phyloP scores from a whole-genome alignment of 1,284 basidiomycete genomes.

The Uromyces viciae-fabae region DNA sequence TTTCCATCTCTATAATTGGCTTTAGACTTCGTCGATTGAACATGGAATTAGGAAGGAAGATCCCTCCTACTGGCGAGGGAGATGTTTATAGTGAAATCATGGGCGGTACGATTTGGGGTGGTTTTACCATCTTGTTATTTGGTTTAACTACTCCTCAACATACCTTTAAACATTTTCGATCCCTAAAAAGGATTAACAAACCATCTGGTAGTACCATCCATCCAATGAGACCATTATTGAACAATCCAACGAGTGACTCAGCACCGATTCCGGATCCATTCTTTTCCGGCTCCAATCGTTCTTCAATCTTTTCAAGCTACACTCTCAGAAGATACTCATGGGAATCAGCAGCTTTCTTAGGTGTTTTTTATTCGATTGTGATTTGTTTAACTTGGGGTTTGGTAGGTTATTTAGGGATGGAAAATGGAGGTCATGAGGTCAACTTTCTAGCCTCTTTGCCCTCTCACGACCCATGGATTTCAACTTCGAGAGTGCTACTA shows the following conservation, averaged over 20 bases:
- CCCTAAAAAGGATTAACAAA: slow-evolving; percentile 45
- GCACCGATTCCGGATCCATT: neutral
- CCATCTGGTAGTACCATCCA: slow-evolving; percentile 9
- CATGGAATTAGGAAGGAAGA: slow-evolving; percentile 46
- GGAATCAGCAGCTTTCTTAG: slow-evolving; percentile 50
- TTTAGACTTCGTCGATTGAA: slow-evolving; percentile 50
- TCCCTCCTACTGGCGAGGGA: slow-evolving; percentile 46
- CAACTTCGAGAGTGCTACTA: slow-evolving; percentile 48
- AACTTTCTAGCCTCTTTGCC: slow-evolving; percentile 51
- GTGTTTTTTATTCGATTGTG: slow-evolving; percentile 46
- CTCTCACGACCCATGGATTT: slow-evolving; percentile 48
- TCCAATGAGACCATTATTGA: slow-evolving; percentile 23
- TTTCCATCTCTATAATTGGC: slow-evolving; percentile 51
- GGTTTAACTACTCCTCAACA: slow-evolving; percentile 47
- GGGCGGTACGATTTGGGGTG: slow-evolving; percentile 43
- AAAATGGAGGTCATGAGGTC: slow-evolving; percentile 45
- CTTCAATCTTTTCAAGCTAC: slow-evolving; percentile 46
- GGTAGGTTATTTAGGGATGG: slow-evolving; percentile 50
- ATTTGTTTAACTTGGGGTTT: slow-evolving; percentile 51
- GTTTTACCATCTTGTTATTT: slow-evolving; percentile 46
- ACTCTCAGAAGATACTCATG: slow-evolving; percentile 49
- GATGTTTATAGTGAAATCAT: slow-evolving; percentile 46
- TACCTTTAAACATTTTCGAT: slow-evolving; percentile 47
- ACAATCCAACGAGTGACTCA: neutral
- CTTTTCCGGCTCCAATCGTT: neutral